Base-by-base conservation (phyloP, 129 eudicot genomes). In the Ambrosia trifida region DNA sequence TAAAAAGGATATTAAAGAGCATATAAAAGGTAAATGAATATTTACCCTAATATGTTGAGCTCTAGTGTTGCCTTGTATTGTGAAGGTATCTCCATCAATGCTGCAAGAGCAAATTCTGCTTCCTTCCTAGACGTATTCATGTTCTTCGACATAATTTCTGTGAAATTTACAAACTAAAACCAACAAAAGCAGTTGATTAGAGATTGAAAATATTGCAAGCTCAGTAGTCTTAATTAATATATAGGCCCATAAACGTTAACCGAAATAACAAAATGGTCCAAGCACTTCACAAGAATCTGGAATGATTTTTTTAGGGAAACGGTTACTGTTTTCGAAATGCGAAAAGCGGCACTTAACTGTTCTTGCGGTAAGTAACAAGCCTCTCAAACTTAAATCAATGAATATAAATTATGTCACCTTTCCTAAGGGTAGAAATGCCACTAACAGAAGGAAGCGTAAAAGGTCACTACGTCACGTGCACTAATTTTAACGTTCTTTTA, bases 71-170 rank as follows among this genome's bases (percentile, higher is more conserved):
- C 98, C 76, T 84, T 92, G 41, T 92, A 92, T 65, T 89, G 98
- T 69, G 95, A 78, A 72, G 98, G 98, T 74, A 92, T 92, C 35
- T 92, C 96, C 98, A 92, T 92, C 68, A 89, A 76, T 50, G 96
- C 96, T 41, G 89, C 56, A 72, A 92, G 88, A 36, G 96, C 89
- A 76, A 92, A 92, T 73, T 89, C 96, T 17, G 98, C 87, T 73
- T 91, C 98, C 79, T 89, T 91, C 78, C 91, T 75, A 32, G 95
- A 84, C 1, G 73, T 72, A 46, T 83, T 81, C 57, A 83, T 61
- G 68, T 75, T 81, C 82, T 81, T 89, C 18, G 91, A 84, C 98
- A 92, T 92, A 61, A 92, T 88, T 56, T 92, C 91, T 44, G 98
- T 92, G 47, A 89, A 89, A 81, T 92, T 92, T 56, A 92, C 98